Evolutionary conservation across 1,284 basidiomycete genomes (phyloP), one percentile per base, ranked within the genome.

Genomic region (Melampsora abietis-canadensis): DNA sequence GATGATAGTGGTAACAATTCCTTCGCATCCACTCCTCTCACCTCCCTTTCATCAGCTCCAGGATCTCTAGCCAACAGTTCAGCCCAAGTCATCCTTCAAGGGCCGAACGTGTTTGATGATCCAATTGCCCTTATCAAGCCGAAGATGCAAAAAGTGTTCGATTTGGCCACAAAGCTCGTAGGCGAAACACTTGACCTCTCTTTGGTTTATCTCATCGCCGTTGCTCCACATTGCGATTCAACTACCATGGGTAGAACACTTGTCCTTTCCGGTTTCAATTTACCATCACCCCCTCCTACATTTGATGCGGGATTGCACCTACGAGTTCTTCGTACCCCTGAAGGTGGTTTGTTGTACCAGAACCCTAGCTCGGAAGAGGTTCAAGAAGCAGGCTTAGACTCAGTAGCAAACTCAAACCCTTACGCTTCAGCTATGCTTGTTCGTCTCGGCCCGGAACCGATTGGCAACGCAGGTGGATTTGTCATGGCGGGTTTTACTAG

Each of bases 221-320:
- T 65, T 37, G 27, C 40, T 7, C 63, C 63, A 21, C 63, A 21
- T 46, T 15, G 63, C 21, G 31, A 65, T 65, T 65, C 63, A 12
- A 46, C 27, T n/a, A 37, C 10, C 10, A 46, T 30, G 7, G 31
- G 34, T 19, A 15, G 24, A 46, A 46, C 34, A 2, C 31, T 24
- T 65, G 54, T 80, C 34, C 69, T 80, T 34, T 77, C 79, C 2
- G 68, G 78, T 21, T 76, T 68, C 60, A 78, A 78, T 19, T 57
- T 80, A 8, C 78, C 79, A 2, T 21, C 37, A 6, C 77, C 78
- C 8, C 65, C 76, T 5, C 79, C 79, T 7, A 63, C 75, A 2
- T 80, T 80, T 69, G 78, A 80, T 68, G 76, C 77, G 7, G 76
- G 75, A 2, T 72, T 80, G 19, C 79, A 80, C 44, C 67, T 80